Evolutionary conservation across 2,329 filamentous ascomycete species (phyloP).

Genomic region (Grosmannia clavigera): DNA sequence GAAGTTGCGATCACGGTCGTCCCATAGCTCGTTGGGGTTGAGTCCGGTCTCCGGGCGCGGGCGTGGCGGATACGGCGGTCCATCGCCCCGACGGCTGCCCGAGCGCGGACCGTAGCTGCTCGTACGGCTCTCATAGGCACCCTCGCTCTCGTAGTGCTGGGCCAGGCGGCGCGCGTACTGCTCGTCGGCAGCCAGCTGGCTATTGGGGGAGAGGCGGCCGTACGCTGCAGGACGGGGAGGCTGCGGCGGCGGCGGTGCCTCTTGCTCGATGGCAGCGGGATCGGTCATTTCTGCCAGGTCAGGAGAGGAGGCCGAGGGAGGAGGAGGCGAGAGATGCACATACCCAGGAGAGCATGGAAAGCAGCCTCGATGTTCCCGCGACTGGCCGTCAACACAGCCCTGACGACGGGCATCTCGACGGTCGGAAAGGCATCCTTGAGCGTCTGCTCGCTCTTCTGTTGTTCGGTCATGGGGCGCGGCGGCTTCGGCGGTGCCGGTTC

Average conservation of each 20-base stretch:
- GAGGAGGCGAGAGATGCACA: conserved; percentile 11
- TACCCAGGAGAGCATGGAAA: conserved; percentile 86
- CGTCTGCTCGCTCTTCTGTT: conserved; percentile 75
- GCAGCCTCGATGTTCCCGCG: conserved; percentile 80
- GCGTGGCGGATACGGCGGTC: conserved; percentile 17
- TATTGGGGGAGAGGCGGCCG: conserved; percentile 51
- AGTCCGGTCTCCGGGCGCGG: conserved; percentile 37
- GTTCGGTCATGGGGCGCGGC: conserved; percentile 67
- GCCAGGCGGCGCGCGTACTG: conserved; percentile 81
- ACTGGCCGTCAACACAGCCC: conserved; percentile 77
- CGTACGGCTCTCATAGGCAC: conserved; percentile 45
- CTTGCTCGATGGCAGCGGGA: conserved; percentile 52
- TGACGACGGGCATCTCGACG: conserved; percentile 70
- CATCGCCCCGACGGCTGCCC: conserved; percentile 10
- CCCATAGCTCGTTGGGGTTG: conserved; percentile 44
- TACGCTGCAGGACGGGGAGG: conserved; percentile 57
- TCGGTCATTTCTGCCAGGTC: conserved; percentile 57
- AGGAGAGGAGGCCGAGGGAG: conserved; percentile 1
- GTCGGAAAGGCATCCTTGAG: conserved; percentile 87
- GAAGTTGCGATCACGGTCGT: conserved; percentile 74
- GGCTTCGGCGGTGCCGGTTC: conserved; percentile 55
- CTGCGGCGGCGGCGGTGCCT: conserved; percentile 48
- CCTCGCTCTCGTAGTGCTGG: conserved; percentile 66
- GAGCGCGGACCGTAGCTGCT: conserved; percentile 25
- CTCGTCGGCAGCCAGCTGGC: conserved; percentile 83